phyloP scores from a whole-genome alignment of 176 grass and related monocot genomes.

The Avena sativa region DNA sequence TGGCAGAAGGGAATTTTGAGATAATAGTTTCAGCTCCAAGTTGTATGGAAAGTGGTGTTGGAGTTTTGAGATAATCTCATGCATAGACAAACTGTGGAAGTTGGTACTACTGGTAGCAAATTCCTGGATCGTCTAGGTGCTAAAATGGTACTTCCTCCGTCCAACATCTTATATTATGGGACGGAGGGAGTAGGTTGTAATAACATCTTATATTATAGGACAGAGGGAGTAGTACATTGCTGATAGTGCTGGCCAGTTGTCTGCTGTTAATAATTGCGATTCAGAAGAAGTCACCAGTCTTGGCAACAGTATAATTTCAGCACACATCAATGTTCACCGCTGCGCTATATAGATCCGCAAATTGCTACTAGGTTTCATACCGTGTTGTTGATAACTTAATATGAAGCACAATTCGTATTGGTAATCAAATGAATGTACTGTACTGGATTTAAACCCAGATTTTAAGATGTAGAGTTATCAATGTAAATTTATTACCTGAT shows the following conservation, averaged over 20 bases:
- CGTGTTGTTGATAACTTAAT: constrained; percentile 12
- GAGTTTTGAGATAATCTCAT: not conserved
- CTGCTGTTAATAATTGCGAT: constrained; percentile 10
- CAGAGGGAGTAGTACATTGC: constrained; percentile 25
- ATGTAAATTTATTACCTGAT: not conserved
- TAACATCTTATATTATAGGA: too few species aligned
- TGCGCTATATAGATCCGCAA: not conserved
- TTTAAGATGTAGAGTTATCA: constrained; percentile 6
- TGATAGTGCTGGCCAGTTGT: not conserved
- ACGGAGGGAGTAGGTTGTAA: too few species aligned
- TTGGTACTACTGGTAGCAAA: not conserved
- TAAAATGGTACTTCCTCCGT: too few species aligned
- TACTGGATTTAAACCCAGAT: not conserved
- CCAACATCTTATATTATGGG: too few species aligned
- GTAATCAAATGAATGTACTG: constrained; percentile 17
- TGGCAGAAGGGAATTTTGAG: not conserved
- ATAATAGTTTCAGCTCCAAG: not conserved
- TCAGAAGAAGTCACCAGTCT: not conserved
- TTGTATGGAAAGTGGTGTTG: constrained; percentile 9
- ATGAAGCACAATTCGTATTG: not conserved
- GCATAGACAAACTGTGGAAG: not conserved
- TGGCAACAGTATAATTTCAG: not conserved
- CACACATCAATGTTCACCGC: not conserved
- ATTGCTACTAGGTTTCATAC: not conserved
- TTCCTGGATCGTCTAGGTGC: not conserved